Conservation (phyloP, 371 early-diverging fungal genomes). For the Actinomucor elegans region DNA sequence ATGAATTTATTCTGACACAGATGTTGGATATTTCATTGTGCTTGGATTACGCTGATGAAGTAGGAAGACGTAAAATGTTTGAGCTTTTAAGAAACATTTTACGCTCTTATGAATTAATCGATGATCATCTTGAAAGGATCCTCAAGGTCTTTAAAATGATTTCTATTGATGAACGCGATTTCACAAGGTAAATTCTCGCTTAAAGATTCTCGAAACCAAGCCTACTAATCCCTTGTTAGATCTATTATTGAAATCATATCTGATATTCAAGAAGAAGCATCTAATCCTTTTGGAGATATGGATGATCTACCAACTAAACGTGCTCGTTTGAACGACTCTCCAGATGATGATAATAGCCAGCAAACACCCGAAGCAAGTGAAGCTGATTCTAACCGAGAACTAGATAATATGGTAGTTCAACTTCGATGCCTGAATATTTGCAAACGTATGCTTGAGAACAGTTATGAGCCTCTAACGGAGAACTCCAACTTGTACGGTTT, state of each 20-base stretch:
- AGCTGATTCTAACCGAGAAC: neutral
- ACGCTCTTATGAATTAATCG: conserved; percentile 67
- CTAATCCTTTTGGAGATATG: neutral
- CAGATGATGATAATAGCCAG: neutral
- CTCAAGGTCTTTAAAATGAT: conserved; percentile 73
- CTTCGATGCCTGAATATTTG: conserved; percentile 72
- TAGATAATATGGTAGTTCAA: conserved; percentile 1
- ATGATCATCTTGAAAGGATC: conserved; percentile 68
- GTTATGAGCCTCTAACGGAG: conserved; percentile 64
- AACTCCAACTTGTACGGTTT: conserved; percentile 79
- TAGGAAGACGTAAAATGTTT: conserved; percentile 81
- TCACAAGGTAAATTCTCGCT: conserved; percentile 61
- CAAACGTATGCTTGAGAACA: conserved; percentile 71
- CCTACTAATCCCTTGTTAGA: conserved; percentile 7
- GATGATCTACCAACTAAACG: conserved; percentile 14
- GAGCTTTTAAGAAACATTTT: conserved; percentile 75
- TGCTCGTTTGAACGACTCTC: conserved; percentile 11
- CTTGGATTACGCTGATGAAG: conserved; percentile 88
- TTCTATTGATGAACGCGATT: conserved; percentile 82
- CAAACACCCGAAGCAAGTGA: neutral
- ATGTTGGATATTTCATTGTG: conserved; percentile 71
- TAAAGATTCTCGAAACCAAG: neutral
- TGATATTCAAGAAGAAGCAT: conserved; percentile 30
- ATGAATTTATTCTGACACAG: conserved; percentile 78
- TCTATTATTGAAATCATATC: conserved; percentile 80